Percentiles rank a stretch among this genome's conserved stretches.
phyloP scores from a whole-genome alignment of 176 grass and related monocot species.

The Alopecurus myosuroides region DNA sequence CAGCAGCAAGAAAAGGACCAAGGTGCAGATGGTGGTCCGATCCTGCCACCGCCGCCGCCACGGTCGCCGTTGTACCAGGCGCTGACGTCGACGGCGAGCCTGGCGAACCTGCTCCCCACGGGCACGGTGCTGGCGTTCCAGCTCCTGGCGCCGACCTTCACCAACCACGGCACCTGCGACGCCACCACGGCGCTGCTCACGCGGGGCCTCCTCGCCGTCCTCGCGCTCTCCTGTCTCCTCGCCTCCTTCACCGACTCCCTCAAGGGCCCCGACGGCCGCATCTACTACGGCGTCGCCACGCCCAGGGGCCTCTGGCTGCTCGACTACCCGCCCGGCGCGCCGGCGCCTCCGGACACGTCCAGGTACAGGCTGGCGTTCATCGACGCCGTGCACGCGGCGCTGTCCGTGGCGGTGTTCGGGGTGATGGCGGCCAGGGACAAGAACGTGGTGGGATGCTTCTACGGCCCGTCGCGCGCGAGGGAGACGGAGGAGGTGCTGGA shows the following conservation, averaged over 20 bases:
- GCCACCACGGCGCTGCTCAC: slow-evolving; percentile 13
- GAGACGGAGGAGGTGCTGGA: slow-evolving; percentile 48
- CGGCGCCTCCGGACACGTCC: slow-evolving; percentile 7
- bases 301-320: slow-evolving; percentile 62
- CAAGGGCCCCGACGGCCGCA: slow-evolving; percentile 24
- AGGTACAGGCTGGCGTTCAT: slow-evolving; percentile 36
- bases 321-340: slow-evolving; percentile 38
- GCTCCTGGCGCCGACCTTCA: slow-evolving; percentile 71
- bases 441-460: slow-evolving; percentile 58
- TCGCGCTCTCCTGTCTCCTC: slow-evolving; percentile 44
- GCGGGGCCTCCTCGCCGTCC: slow-evolving; percentile 31
- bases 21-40: neutral
- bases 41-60: neutral
- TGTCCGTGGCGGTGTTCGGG: slow-evolving; percentile 60
- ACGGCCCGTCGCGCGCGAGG: slow-evolving; percentile 15
- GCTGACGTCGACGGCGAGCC: slow-evolving; percentile 48
- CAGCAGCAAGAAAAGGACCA: neutral
- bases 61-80: slow-evolving; percentile 41
- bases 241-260: slow-evolving; percentile 79
- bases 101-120: slow-evolving; percentile 79
- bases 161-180: slow-evolving; percentile 81
- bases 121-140: slow-evolving; percentile 88
- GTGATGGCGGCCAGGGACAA: slow-evolving; percentile 62
- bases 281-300: slow-evolving; percentile 79
- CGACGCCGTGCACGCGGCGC: slow-evolving; percentile 70